These are phyloP conservation scores for Naganishia sp. DNA, from an alignment of 1,284 basidiomycete genomes.

Conservation along the genomic window DNA sequence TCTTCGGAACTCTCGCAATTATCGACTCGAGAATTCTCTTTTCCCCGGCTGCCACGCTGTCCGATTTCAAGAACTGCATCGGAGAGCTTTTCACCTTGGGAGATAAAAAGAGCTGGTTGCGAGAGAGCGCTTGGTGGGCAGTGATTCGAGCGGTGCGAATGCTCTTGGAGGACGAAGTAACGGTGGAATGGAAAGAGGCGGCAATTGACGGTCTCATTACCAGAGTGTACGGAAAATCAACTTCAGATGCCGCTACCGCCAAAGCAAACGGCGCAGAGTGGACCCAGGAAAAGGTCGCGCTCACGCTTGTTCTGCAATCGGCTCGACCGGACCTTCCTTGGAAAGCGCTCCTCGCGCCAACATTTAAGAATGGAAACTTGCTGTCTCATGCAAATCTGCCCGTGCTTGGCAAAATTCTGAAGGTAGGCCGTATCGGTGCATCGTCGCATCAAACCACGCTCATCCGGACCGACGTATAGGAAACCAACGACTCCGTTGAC, in stretches of 20 bases:
- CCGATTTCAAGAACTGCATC: slow-evolving; percentile 67
- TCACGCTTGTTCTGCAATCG: slow-evolving; percentile 70
- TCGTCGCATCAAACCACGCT: too few species aligned
- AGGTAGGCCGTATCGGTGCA: slow-evolving; percentile 57
- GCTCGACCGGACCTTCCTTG: slow-evolving; percentile 65
- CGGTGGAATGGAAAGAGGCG: slow-evolving; percentile 65
- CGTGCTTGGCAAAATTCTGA: slow-evolving; percentile 74
- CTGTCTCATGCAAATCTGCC: slow-evolving; percentile 66
- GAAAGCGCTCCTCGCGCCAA: slow-evolving; percentile 67
- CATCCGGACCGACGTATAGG: slow-evolving; percentile 33
- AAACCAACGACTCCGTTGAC: slow-evolving; percentile 46
- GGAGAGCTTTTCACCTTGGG: slow-evolving; percentile 69
- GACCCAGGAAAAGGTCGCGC: slow-evolving; percentile 84
- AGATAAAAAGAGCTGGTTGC: slow-evolving; percentile 84
- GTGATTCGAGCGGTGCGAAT: slow-evolving; percentile 66
- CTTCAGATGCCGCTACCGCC: slow-evolving; percentile 49
- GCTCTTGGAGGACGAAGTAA: slow-evolving; percentile 61
- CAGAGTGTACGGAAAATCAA: slow-evolving; percentile 56
- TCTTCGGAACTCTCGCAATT: slow-evolving; percentile 84
- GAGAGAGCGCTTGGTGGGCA: slow-evolving; percentile 89
- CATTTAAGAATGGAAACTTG: slow-evolving; percentile 74
- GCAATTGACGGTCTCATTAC: slow-evolving; percentile 62
- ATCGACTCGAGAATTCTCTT: slow-evolving; percentile 78
- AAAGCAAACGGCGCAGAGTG: slow-evolving; percentile 61
- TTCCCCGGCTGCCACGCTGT: slow-evolving; percentile 62